These are phyloP conservation scores for Taphrina deformans DNA, from an alignment of 1,139 yeast genomes.

Conservation along the genomic window DNA sequence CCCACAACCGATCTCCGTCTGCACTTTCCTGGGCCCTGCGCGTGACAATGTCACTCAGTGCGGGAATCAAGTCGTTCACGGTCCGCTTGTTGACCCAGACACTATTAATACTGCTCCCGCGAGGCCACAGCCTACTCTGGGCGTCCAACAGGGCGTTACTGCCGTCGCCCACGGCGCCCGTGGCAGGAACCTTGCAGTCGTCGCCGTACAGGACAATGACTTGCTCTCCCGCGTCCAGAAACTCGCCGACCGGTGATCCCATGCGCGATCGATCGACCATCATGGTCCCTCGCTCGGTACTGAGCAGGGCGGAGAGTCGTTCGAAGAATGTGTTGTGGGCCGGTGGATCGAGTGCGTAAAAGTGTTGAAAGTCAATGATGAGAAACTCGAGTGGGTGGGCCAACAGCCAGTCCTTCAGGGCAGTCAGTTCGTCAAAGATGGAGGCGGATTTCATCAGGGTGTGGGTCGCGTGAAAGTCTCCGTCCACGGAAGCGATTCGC, in stretches of 20 bases:
- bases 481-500: not conserved
- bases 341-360: slow-evolving; percentile 10
- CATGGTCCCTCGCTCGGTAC: not conserved
- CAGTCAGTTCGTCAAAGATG: slow-evolving; percentile 5
- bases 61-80: not conserved
- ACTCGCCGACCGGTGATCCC: slow-evolving; percentile 1
- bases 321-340: not conserved
- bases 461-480: slow-evolving; percentile 6
- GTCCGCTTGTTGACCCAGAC: slow-evolving; percentile 10
- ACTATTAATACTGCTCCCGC: not conserved
- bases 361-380: slow-evolving; percentile 11
- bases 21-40: not conserved
- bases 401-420: not conserved
- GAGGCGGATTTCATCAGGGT: slow-evolving; percentile 5
- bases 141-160: not conserved
- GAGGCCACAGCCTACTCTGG: not conserved
- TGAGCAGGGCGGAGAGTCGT: not conserved
- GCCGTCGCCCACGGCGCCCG: not conserved
- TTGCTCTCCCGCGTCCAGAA: not conserved
- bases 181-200: slow-evolving; percentile 5
- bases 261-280: slow-evolving; percentile 1
- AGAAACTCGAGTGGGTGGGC: slow-evolving; percentile 10
- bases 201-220: slow-evolving; percentile 14
- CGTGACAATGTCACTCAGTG: not conserved
- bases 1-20: not conserved